phyloP scores from a whole-genome alignment of 2,329 filamentous ascomycete species.

The Sodiomyces alkalinus region DNA sequence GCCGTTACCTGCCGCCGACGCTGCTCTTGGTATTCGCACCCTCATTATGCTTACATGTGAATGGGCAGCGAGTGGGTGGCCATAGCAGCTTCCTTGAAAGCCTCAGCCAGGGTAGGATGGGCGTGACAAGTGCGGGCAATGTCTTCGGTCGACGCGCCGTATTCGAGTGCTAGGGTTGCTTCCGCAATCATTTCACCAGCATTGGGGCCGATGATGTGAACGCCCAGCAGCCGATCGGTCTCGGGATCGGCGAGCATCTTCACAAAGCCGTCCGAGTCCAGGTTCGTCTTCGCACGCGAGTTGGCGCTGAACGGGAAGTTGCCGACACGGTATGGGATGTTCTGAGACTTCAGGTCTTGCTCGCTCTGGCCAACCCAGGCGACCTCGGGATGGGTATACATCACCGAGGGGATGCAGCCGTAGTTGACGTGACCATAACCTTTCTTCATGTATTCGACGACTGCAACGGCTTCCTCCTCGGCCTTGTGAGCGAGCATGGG shows the following conservation, averaged over 20 bases:
- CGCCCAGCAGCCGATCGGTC: slow-evolving; percentile 87
- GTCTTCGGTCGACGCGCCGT: slow-evolving; percentile 89
- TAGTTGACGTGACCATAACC: slow-evolving; percentile 99
- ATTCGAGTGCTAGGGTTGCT: slow-evolving; percentile 87
- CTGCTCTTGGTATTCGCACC: no score
- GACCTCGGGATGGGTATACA: slow-evolving; percentile 98
- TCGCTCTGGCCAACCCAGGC: slow-evolving; percentile 98
- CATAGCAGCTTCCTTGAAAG: slow-evolving; percentile 99
- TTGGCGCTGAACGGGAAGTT: slow-evolving; percentile 97
- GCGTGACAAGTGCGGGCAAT: slow-evolving; percentile 91
- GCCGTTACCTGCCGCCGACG: no score
- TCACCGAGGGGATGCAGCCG: slow-evolving; percentile 90
- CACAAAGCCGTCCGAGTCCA: slow-evolving; percentile 88
- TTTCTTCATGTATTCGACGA: slow-evolving; percentile 94
- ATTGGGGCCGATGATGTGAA: slow-evolving; percentile 92
- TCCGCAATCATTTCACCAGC: slow-evolving; percentile 99
- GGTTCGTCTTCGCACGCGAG: slow-evolving; percentile 96
- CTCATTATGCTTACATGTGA: slow-evolving; percentile 53
- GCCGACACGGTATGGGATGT: slow-evolving; percentile 84
- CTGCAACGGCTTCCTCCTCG: slow-evolving; percentile 92
- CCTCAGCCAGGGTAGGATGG: slow-evolving; percentile 89
- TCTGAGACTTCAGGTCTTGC: slow-evolving; percentile 80
- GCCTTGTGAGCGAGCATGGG: slow-evolving; percentile 99
- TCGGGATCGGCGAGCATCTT: slow-evolving; percentile 95
- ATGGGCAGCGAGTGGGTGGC: slow-evolving; percentile 90